Conservation (phyloP, 1,284 basidiomycete genomes). For the Polyporus tsugae region DNA sequence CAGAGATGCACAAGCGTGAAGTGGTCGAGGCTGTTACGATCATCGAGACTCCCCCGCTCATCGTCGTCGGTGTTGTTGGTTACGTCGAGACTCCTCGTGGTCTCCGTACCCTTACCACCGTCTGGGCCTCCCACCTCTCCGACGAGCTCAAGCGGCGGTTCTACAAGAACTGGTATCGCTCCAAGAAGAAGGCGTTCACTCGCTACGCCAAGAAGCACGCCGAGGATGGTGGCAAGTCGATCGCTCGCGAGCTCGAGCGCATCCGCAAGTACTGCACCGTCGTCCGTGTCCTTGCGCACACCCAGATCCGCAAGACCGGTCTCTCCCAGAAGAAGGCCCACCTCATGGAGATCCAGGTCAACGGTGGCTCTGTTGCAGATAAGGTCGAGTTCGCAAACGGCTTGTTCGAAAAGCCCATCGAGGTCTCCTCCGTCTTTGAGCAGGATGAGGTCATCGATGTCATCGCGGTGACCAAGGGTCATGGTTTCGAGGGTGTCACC, state of each 20-base stretch:
- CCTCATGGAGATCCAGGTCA: constrained; percentile 99
- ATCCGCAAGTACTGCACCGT: constrained; percentile 99
- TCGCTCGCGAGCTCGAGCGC: constrained; percentile 97
- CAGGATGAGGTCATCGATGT: constrained; percentile 97
- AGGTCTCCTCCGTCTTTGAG: constrained; percentile 90
- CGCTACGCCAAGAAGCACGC: constrained; percentile 99
- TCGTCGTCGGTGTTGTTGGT: constrained; percentile 98
- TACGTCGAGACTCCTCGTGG: constrained; percentile 99
- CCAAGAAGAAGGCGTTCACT: constrained; percentile 99
- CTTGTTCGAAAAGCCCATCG: constrained; percentile 97
- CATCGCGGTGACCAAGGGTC: constrained; percentile 99
- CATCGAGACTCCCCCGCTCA: constrained; percentile 97
- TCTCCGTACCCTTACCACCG: constrained; percentile 87
- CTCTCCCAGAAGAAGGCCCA: constrained; percentile 99
- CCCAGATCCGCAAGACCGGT: constrained; percentile 98
- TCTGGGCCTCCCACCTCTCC: constrained; percentile 85
- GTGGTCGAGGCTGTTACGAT: constrained; percentile 98
- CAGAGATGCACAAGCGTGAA: constrained; percentile 99
- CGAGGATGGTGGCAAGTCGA: constrained; percentile 93
- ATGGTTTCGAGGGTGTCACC: constrained; percentile 99
- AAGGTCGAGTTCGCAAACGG: constrained; percentile 98
- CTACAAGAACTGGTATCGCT: constrained; percentile 99
- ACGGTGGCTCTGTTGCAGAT: constrained; percentile 96
- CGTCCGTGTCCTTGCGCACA: constrained; percentile 99
- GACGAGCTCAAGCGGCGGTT: constrained; percentile 98